phyloP scores from a whole-genome alignment of 2,329 filamentous ascomycete species.

The Aspergillus tubingensis region DNA sequence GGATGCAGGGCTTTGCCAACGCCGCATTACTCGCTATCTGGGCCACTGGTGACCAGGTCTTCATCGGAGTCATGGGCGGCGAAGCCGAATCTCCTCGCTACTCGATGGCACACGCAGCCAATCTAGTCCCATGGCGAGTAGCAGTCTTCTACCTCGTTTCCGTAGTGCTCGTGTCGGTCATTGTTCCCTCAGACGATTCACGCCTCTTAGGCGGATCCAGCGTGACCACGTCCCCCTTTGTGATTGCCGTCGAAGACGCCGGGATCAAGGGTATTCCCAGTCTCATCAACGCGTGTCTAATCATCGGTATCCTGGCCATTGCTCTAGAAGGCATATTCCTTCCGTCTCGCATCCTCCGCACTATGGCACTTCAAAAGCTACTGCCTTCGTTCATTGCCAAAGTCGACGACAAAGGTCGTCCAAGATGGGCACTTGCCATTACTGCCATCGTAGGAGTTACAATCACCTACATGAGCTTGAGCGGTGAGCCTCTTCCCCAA shows the following conservation, averaged over 20 bases:
- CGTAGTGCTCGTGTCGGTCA: conserved; percentile 7
- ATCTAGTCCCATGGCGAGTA: conserved; percentile 15
- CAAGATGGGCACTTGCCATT: conserved; percentile 30
- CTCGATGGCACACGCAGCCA: conserved; percentile 36
- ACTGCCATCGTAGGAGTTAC: conserved; percentile 27
- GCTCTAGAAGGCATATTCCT: conserved; percentile 36
- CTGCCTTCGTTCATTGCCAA: conserved; percentile 30
- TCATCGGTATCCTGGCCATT: conserved; percentile 35
- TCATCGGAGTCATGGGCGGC: conserved; percentile 39
- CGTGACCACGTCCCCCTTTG: conserved; percentile 34
- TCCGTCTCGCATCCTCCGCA: conserved; percentile 33
- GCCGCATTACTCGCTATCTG: conserved; percentile 32
- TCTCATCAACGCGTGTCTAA: conserved; percentile 36
- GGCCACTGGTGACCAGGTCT: conserved; percentile 36
- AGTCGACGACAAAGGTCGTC: conserved; percentile 34
- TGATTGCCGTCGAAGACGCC: conserved; percentile 33
- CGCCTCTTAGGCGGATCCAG: conserved; percentile 30
- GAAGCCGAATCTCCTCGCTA: conserved; percentile 39
- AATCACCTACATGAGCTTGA: conserved; percentile 37
- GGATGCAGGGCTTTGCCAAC: conserved; percentile 32
- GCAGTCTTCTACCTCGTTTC: conserved; percentile 15
- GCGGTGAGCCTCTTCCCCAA: conserved; percentile 3
- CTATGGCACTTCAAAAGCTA: conserved; percentile 32
- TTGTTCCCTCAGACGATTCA: conserved; percentile 25
- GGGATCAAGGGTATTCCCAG: conserved; percentile 33